A percentile compares a stretch with the other conserved stretches of the same genome.
These are phyloP conservation scores for Fusarium lyarnte DNA, from an alignment of 2,329 filamentous ascomycete genomes.

Conservation along the genomic window DNA sequence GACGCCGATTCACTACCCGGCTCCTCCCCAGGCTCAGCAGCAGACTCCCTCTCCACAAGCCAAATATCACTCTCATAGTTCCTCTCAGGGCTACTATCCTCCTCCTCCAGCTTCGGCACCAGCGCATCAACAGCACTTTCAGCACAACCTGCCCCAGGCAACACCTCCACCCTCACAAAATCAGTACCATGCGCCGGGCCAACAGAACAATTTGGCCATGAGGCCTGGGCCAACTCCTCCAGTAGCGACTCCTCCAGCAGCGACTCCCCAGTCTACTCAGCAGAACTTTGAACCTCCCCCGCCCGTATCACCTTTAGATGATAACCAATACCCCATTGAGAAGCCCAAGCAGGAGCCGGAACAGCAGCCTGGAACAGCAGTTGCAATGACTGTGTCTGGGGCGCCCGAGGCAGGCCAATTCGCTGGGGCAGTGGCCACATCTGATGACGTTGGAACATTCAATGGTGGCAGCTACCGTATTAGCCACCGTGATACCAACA, in stretches of 20 bases:
- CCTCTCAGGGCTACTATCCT: constrained; percentile 31
- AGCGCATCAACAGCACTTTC: constrained; percentile 37
- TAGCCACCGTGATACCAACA: constrained; percentile 91
- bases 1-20: constrained; percentile 28
- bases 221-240: constrained; percentile 36
- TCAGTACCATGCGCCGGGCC: constrained; percentile 41
- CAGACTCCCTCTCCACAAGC: constrained; percentile 36
- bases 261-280: constrained; percentile 36
- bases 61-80: constrained; percentile 37
- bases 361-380: constrained; percentile 41
- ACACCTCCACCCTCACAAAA: constrained; percentile 32
- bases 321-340: constrained; percentile 43
- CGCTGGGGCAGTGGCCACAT: constrained; percentile 66
- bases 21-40: constrained; percentile 38
- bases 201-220: constrained; percentile 32
- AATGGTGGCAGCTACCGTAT: constrained; percentile 96
- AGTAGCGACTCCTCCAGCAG: constrained; percentile 35
- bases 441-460: constrained; percentile 94
- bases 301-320: constrained; percentile 35
- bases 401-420: constrained; percentile 66
- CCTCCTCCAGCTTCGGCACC: constrained; percentile 38
- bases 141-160: constrained; percentile 40
- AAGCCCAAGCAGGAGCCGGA: constrained; percentile 39
- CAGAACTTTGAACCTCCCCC: constrained; percentile 44
- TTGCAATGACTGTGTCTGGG: constrained; percentile 49